phyloP scores from a whole-genome alignment of 495 filamentous ascomycete genomes.

The Penicillium atrosanguineum region DNA sequence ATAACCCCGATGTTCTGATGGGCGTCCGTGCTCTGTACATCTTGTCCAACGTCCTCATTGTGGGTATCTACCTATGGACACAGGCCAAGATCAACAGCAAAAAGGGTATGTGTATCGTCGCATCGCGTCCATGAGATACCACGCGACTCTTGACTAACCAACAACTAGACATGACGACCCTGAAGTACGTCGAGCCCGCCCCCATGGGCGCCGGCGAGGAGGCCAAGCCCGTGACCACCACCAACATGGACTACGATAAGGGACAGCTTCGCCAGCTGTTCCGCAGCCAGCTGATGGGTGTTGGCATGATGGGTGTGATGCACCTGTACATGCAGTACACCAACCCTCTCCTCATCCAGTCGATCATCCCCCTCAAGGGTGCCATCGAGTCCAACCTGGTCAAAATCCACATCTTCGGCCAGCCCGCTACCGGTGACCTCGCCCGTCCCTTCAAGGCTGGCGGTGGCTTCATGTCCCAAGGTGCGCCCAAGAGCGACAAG shows the following conservation, averaged over 20 bases:
- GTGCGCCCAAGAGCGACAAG: conserved; percentile 88
- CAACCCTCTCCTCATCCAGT: conserved; percentile 97
- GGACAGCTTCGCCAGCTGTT: conserved; percentile 77
- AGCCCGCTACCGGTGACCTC: conserved; percentile 87
- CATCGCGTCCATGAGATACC: no score
- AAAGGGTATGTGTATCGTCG: conserved; percentile 66
- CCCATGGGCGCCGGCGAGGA: conserved; percentile 89
- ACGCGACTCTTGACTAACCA: background rate
- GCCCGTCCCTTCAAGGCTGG: conserved; percentile 91
- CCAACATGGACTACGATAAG: conserved; percentile 88
- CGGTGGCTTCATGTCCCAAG: conserved; percentile 75
- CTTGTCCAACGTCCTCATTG: conserved; percentile 84
- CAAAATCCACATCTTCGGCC: conserved; percentile 90
- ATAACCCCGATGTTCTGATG: conserved; percentile 83
- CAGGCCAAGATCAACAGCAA: conserved; percentile 83
- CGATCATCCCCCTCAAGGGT: conserved; percentile 94
- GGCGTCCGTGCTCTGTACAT: conserved; percentile 79
- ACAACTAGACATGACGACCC: conserved; percentile 82
- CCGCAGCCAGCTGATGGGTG: conserved; percentile 88
- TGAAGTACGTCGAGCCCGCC: conserved; percentile 97
- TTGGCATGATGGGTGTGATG: conserved; percentile 98
- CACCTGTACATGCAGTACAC: conserved; percentile 99
- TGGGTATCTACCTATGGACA: conserved; percentile 77
- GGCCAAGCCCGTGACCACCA: conserved; percentile 92
- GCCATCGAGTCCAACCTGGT: conserved; percentile 90